Base-by-base conservation (phyloP, 257 asterid genomes). In the Gardenia jasminoides region DNA sequence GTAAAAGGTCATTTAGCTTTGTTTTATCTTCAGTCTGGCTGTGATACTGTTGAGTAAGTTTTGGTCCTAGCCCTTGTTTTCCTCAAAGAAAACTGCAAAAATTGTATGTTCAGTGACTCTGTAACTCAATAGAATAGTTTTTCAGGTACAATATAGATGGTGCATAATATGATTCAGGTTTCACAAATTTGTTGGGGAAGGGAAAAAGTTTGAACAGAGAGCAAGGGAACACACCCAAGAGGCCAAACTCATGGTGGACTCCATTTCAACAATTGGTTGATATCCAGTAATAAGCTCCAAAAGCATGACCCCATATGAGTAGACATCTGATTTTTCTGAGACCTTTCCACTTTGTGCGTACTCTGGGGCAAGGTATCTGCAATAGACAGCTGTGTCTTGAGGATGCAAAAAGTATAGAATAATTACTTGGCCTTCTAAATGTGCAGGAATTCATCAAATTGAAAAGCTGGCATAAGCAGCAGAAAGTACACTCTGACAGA, bases 221-320 rank as follows among this genome's bases (percentile, higher is more conserved):
- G 16, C 17, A 47, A 22, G 66, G 33, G 20, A 16, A 54, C 82
- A 72, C 61, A 82, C 82, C 85, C 82, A 82, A 31, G 39, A 26
- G 64, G 58, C 85, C 79, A 82, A 73, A 28, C 79, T 72, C 68
- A 66, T 46, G 2, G 76, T 52, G 19, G 76, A 61, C 52, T 77
- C 76, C 41, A 75, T 73, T 41, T 70, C 52, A 58, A 71, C 24
- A 68, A 83, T 64, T 46, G 81, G 80, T 43, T 26, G 77, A 7
- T 67, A 77, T 26, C 81, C 83, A n/a, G 86, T 83, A 54, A 83
- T 83, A 36, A 83, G 72, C 67, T 83, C 86, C 81, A 79, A 61
- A 66, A 83, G 83, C 80, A 79, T 16, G 33, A 79, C 81, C 15
- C 86, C 86, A 16, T 65, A 83, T 1, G 86, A 83, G 76, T 75